Base-by-base conservation (phyloP, 192 early-diverging fungal genomes). In the Pilobolus umbonatus region DNA sequence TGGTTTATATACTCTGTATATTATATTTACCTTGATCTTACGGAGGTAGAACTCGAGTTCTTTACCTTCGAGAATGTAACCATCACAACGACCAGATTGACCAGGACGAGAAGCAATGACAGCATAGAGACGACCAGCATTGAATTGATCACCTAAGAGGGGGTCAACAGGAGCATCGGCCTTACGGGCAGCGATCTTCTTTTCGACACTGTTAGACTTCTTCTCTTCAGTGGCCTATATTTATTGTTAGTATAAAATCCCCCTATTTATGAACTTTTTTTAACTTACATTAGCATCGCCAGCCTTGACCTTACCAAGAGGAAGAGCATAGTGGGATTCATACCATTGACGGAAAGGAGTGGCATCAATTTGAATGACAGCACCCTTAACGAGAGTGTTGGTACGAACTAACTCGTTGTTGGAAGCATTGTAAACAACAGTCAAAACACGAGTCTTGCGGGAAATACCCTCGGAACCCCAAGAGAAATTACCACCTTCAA, bases 381-480 rank as follows among this genome's bases (percentile, higher is more conserved):
- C 85, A 65, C 94, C 92, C 90, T 98, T 98, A 49, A 98, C 96
- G 39, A 98, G 82, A 51, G 96, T 98, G 88, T 94, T 94, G 80
- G 96, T 98, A 73, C 96, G 94, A 79, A 98, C 96, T 69, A 98
- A 84, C 83, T 98, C 96, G 89, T 98, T 98, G 92, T 98, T 98
- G 79, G 96, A 94, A 64, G 96, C 87, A 81, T 98, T 98, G 90
- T 98, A 98, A 61, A 90, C 89, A 68, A 98, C 96, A 51, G 80
- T 76, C 70, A 96, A 80, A 66, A 95, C 88, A 87, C 96, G 91
- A 67, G 92, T 89, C 89, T 95, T 96, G 82, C 88, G 90, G 67
- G 96, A 90, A 79, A 88, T 74, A 54, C 89, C 74, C 81, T 98
- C 93, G 25, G 95, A 94, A 70, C 87, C 95, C 96, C 96, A 98